Evolutionary conservation across 192 early-diverging fungal genomes (phyloP), one percentile per base, ranked within the genome.

Genomic region (Rhizophlyctis rosea): DNA sequence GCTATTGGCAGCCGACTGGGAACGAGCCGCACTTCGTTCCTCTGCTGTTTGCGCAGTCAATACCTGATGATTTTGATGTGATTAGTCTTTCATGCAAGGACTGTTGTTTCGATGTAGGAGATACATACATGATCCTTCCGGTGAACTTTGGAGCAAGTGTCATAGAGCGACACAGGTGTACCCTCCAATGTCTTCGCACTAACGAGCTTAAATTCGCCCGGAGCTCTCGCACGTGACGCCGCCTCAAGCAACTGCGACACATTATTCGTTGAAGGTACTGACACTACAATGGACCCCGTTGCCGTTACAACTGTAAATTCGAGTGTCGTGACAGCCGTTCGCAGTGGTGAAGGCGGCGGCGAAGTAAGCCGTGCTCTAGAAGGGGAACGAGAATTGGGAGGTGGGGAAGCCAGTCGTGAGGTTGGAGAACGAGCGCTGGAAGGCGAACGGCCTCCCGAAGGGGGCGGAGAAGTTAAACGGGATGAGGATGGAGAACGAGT

Each of bases 261-360:
- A 11, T 52, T 34, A 13, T 47, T 39, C 27, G 47, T 65, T 29
- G 55, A 53, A 3, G 54, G 44, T 31, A 65, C 63, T 23, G 24
- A 29, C 9, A 18, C 34, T 21, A 47, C 33, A 4, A 57, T 44
- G 14, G 28, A 34, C 49, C 63, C 63, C 23, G n/a, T 24, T 39
- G 63, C 55, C 0, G 63, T 65, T 30, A 65, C 57, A 30, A 55
- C 39, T 13, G 63, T 65, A 49, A 65, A 65, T 24, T n/a, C 53
- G n/a, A n/a, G n/a, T n/a, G n/a, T n/a, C n/a, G n/a, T n/a, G n/a
- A n/a, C n/a, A n/a, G n/a, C n/a, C n/a, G n/a, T n/a, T n/a, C n/a
- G n/a, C n/a, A n/a, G n/a, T n/a, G n/a, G n/a, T n/a, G n/a, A n/a
- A n/a, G n/a, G n/a, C n/a, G n/a, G n/a, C n/a, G n/a, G n/a, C n/a